Conservation (phyloP, 2,329 filamentous ascomycete species). For the Colletotrichum falcatum region DNA sequence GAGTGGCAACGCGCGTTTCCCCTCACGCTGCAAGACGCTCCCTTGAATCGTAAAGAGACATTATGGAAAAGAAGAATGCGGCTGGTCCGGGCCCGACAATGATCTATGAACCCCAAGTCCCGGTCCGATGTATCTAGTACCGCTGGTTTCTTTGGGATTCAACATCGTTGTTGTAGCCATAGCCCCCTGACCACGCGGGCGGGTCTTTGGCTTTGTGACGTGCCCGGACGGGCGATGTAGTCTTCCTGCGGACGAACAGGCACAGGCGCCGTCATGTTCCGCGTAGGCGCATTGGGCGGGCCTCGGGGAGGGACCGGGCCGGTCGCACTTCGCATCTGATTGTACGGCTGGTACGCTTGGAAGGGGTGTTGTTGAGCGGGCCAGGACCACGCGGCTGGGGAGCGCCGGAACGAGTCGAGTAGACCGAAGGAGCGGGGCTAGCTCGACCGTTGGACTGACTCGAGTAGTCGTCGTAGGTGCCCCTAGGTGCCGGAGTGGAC, state of each 20-base stretch:
- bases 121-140: slow-evolving; percentile 43
- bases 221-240: slow-evolving; percentile 47
- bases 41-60: slow-evolving; percentile 35
- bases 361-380: slow-evolving; percentile 41
- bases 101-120: slow-evolving; percentile 10
- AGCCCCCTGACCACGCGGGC: slow-evolving; percentile 47
- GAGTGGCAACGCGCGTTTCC: slow-evolving; percentile 3
- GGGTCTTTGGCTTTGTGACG: slow-evolving; percentile 42
- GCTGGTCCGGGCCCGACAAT: slow-evolving; percentile 4
- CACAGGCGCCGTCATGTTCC: slow-evolving; percentile 60
- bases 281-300: slow-evolving; percentile 53
- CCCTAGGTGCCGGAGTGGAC: slow-evolving; percentile 19
- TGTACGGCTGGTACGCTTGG: slow-evolving; percentile 44
- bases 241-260: slow-evolving; percentile 46
- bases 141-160: slow-evolving; percentile 50
- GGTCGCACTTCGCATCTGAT: slow-evolving; percentile 55
- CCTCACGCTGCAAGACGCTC: slow-evolving; percentile 20
- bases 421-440: slow-evolving; percentile 50
- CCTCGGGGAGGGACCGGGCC: slow-evolving; percentile 51
- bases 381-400: slow-evolving; percentile 42
- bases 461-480: slow-evolving; percentile 41
- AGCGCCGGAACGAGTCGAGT: slow-evolving; percentile 44
- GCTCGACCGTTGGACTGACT: slow-evolving; percentile 47
- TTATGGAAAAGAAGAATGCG: slow-evolving; percentile 37
- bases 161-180: slow-evolving; percentile 51